Base-by-base conservation (phyloP, 805 yeast genomes). In the Maudiozyma bulderi region DNA sequence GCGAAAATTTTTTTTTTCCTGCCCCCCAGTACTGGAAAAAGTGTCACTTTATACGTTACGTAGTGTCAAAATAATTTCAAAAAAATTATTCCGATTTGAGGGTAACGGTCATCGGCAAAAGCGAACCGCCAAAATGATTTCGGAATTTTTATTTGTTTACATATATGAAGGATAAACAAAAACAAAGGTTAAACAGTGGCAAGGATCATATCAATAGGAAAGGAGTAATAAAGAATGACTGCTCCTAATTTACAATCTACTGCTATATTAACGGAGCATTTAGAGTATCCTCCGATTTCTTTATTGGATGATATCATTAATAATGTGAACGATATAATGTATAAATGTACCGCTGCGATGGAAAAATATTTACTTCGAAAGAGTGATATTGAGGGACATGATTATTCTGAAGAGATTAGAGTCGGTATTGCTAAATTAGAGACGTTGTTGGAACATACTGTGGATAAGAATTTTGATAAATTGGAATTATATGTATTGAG, bases 221-320 rank as follows among this genome's bases (percentile, higher is more conserved):
- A 32, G 13, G 34, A 32, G 34, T 33, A 33, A 6, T 33, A 13
- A 35, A 15, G 10, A 7, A 68, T 68, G 72, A 57, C 69, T 6
- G 69, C 67, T 3, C 70, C 73, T 3, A 66, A 65, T 28, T 52
- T 68, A 54, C 58, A 60, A 29, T 59, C 77, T 1, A 74, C 77
- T 8, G 73, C 76, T 41, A 57, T 88, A 14, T 71, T 90, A 46
- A 85, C 95, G 1, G 96, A 89, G 66, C 96, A 89, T 61, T 69
- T 90, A 35, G 95, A 86, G 35, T 86, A 77, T 58, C 85, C 93
- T 7, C 95, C 96, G 0, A 75, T 88, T 8, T 78, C 90, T 0
- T 68, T 89, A 11, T 75, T 90, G 6, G 97, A 90, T 57, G 95
- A 87, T 58, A 82, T 90, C 10, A 86, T 89, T 56, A 88, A 89